Base-by-base conservation (phyloP, 371 early-diverging fungal species). In the Spraguea lophii region DNA sequence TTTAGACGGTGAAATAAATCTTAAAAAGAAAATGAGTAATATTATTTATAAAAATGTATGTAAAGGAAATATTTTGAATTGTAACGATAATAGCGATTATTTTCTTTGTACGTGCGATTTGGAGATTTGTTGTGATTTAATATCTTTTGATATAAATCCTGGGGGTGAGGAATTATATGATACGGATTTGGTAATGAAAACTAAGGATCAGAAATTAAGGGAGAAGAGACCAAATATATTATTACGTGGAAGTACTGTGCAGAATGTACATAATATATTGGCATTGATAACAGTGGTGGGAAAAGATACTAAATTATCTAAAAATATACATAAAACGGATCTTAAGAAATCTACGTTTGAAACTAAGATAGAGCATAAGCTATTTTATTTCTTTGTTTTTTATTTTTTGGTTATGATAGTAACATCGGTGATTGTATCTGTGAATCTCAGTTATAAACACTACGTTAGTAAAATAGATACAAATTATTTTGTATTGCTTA, bases 1-100 rank as follows among this genome's bases (percentile, higher is more conserved):
- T 59, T 68, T 92, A 52, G 89, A 92, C 66, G 93, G 93, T 16
- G 93, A 92, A 66, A 84, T 84, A 15, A 88, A 88, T 60, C 70
- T 89, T 15, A 90, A 90, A 68, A 57, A 56, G 34, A 65, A 57
- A 41, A 49, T 35, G 24, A 41, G 2, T 3, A 6, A 3, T 19
- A 19, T 41, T 19, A 1, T 7, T 19, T 22, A 6, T 22, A 21
- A 16, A 21, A 24, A 20, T 19, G 24, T 41, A 21, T n/a, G n/a
- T n/a, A n/a, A n/a, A n/a, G n/a, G n/a, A n/a, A n/a, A n/a, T n/a
- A n/a, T n/a, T n/a, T n/a, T n/a, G n/a, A n/a, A n/a, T n/a, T n/a
- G n/a, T n/a, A n/a, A n/a, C n/a, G n/a, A n/a, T n/a, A n/a, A n/a
- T n/a, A n/a, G n/a, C n/a, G n/a, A n/a, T n/a, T n/a, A n/a, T n/a